Percentiles rank a stretch among this genome's conserved stretches.
phyloP scores from a whole-genome alignment of 1,139 yeast species.

The Casaregolazyma lundiana region DNA sequence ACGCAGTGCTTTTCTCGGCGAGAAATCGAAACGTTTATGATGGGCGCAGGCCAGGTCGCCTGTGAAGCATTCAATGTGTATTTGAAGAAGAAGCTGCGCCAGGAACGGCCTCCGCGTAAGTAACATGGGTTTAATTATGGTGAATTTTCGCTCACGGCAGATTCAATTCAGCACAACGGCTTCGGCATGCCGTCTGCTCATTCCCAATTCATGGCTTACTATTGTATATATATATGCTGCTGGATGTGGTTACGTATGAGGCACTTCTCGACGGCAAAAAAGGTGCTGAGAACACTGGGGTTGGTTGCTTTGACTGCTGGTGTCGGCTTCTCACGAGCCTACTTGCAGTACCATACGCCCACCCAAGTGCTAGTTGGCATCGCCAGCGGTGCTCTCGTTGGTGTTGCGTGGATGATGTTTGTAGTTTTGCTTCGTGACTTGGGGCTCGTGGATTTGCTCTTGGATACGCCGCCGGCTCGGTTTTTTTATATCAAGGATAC shows the following conservation, averaged over 20 bases:
- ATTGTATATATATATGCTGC: conserved; percentile 59
- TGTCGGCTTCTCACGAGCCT: conserved; percentile 73
- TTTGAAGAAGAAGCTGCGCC: conserved; percentile 58
- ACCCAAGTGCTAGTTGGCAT: conserved; percentile 75
- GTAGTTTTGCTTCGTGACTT: conserved; percentile 40
- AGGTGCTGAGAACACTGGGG: conserved; percentile 25
- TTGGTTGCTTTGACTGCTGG: conserved; percentile 34
- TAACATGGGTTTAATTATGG: conserved; percentile 9
- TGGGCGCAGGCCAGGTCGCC: conserved; percentile 80
- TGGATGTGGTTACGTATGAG: conserved; percentile 43
- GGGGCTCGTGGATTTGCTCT: conserved; percentile 34
- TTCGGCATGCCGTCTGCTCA: conserved; percentile 99
- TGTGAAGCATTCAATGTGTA: conserved; percentile 71
- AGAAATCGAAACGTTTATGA: conserved; percentile 78
- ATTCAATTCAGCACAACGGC: conserved; percentile 38
- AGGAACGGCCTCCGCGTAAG: conserved; percentile 63
- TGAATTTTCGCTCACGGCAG: no score
- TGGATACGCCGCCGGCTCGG: conserved; percentile 32
- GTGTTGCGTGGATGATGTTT: conserved; percentile 52
- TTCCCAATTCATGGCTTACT: conserved; percentile 91
- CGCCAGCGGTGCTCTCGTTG: conserved; percentile 55
- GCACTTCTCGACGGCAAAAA: conserved; percentile 31
- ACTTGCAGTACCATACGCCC: conserved; percentile 69
- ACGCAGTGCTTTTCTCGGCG: conserved; percentile 80
- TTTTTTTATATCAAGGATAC: conserved; percentile 36